Evolutionary conservation across 352 stramenopile genomes (phyloP), one percentile per base, ranked within the genome.

Genomic region (Phytopythium vexans): DNA sequence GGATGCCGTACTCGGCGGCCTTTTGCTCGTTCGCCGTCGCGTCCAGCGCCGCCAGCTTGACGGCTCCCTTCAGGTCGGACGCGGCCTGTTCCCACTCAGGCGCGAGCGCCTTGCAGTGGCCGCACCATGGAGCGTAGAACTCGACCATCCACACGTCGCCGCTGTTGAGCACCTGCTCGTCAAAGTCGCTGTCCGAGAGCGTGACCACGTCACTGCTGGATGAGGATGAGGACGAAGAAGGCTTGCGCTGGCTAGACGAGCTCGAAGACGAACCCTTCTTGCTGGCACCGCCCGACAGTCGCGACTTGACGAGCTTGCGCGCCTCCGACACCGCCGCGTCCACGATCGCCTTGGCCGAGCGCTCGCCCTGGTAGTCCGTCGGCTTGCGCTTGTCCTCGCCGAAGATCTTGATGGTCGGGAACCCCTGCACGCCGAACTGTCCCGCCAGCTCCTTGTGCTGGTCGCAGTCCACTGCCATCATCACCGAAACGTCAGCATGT

Each of bases 331-430:
- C 60, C 0, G 69, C 88, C 3, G 89, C 88, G 36, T 94, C 76
- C 21, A 97, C 86, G 39, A 98, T 90, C 6, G 72, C 87, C 53
- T 89, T 83, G 47, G 81, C 73, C 5, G 84, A 92, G 58, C 86
- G 88, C n/a, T 84, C 56, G 15, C 86, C 86, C 43, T 89, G 68
- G 72, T 94, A 94, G 34, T 86, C 82, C 9, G 51, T 80, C 15
- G 86, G 86, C 12, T 85, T 72, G 38, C 70, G 72, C 64, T 95
- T 95, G 72, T 94, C 68, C 5, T 80, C 80, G 36, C 79, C 80
- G 62, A 98, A 97, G 41, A 97, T 74, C 64, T 97, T 98, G 65
- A 98, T 97, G 8, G 93, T 97, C 14, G 94, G 94, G 64, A 95
- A 98, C 14, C 93, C 93, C 58, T 92, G 67, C 21, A 98, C 86